These are phyloP conservation scores for Drosera capensis DNA, from an alignment of 148 eudicot genomes.

Conservation along the genomic window DNA sequence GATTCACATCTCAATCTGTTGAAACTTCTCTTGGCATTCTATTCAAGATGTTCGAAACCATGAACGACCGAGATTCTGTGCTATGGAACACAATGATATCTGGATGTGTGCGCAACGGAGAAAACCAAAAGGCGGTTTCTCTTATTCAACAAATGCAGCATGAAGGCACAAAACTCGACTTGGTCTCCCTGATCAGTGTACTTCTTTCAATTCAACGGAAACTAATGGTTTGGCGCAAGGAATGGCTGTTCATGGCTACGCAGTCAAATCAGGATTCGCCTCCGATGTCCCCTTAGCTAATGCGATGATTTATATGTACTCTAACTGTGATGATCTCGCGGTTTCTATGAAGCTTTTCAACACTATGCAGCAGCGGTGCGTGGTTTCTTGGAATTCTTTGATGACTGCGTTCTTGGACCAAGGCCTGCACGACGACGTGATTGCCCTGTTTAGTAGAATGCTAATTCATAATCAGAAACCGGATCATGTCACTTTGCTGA, in stretches of 20 bases:
- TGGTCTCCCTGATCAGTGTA: constrained; percentile 39
- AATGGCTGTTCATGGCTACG: constrained; percentile 35
- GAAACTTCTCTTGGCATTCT: constrained; percentile 49
- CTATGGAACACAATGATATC: constrained; percentile 71
- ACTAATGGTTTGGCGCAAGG: constrained; percentile 23
- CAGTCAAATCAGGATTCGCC: constrained; percentile 23
- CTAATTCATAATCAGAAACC: constrained; percentile 23
- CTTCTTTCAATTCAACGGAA: constrained; percentile 29
- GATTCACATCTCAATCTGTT: constrained; percentile 27
- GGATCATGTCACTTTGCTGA: constrained; percentile 40
- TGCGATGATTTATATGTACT: constrained; percentile 52
- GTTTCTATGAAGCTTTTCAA: constrained; percentile 23
- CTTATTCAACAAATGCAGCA: constrained; percentile 38
- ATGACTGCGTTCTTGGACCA: constrained; percentile 29
- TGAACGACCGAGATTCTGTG: constrained; percentile 25
- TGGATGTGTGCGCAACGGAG: constrained; percentile 35
- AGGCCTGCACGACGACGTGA: constrained; percentile 14
- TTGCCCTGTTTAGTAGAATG: constrained; percentile 26
- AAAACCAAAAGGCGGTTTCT: constrained; percentile 12
- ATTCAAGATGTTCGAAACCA: constrained; percentile 34
- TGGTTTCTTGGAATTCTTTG: constrained; percentile 61
- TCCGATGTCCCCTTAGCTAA: constrained; percentile 30
- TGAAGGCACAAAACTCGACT: constrained; percentile 32
- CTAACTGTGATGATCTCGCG: constrained; percentile 24
- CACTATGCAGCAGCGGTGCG: constrained; percentile 20